Evolutionary conservation across 2,329 filamentous ascomycete genomes (phyloP).

Genomic region (Xylaria sp.): DNA sequence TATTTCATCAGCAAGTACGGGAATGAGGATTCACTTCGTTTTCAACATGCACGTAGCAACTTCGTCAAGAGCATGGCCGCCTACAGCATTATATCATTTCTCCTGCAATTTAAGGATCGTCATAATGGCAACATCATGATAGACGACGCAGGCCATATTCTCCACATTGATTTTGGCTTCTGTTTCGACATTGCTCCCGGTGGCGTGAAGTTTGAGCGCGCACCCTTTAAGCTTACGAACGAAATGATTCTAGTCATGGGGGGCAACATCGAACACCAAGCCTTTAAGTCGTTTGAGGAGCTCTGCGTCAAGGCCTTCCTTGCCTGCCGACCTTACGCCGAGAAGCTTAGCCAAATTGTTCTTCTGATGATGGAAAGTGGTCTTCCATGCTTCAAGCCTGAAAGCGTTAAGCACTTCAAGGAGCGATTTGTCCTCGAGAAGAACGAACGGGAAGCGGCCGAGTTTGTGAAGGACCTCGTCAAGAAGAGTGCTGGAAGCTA

Average conservation of each 20-base stretch:
- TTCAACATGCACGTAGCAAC: constrained; percentile 94
- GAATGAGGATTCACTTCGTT: constrained; percentile 91
- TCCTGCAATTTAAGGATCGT: constrained; percentile 98
- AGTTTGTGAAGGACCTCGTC: constrained; percentile 90
- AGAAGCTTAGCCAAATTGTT: constrained; percentile 90
- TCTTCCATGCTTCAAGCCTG: constrained; percentile 96
- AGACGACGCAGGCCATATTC: constrained; percentile 94
- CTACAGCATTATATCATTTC: constrained; percentile 95
- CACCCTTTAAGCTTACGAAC: constrained; percentile 95
- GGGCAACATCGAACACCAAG: constrained; percentile 81
- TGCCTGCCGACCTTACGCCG: constrained; percentile 83
- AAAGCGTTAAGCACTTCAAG: constrained; percentile 90
- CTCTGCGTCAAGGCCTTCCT: constrained; percentile 96
- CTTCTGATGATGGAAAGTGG: constrained; percentile 96
- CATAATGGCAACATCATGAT: constrained; percentile 99
- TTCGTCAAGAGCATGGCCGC: constrained; percentile 99
- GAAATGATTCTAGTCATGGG: constrained; percentile 99
- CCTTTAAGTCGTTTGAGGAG: constrained; percentile 96
- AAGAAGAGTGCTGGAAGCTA: constrained; percentile 91
- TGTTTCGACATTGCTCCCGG: constrained; percentile 99
- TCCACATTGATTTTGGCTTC: constrained; percentile 99
- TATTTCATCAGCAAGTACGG: constrained; percentile 99
- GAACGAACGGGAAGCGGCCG: constrained; percentile 90
- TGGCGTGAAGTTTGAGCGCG: constrained; percentile 96
- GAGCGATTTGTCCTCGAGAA: constrained; percentile 93